Evolutionary conservation across 352 stramenopile species (phyloP), one percentile per base, ranked within the genome.

Genomic region (Phytopythium boreale): DNA sequence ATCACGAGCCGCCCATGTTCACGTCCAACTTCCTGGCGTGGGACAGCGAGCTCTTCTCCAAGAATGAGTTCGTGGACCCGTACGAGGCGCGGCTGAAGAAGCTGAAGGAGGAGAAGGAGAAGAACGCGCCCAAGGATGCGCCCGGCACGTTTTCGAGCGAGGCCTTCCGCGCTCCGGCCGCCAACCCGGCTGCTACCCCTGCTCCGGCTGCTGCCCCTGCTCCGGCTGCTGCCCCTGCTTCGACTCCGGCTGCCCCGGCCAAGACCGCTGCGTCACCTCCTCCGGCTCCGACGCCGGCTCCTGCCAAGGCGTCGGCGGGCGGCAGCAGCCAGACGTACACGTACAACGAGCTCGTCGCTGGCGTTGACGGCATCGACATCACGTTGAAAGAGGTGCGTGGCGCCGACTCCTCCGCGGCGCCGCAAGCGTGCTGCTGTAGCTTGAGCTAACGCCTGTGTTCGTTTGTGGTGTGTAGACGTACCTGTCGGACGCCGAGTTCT

Each of bases 1-100:
- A 80, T 63, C 87, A 75, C 53, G 92, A 98, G 71, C 89, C 91
- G 27, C 67, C 85, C 4, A 83, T 97, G 74, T 98, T 98, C 74
- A 97, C 87, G 47, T 87, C 80, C 74, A 89, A 97, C 77, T 98
- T 98, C 68, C 59, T 92, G 53, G 91, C 87, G 3, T 98, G 92
- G 92, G 90, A 98, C 74, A 66, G 70, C 37, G 62, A 76, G 10
- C 87, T 92, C 46, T 90, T 95, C 62, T 75, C 78, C n/a, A 89
- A 96, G 72, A 88, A 78, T 56, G 76, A 88, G 57, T 98, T 97
- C 56, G 62, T 95, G 49, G 92, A 98, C 71, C 92, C 92, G 53
- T 98, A 97, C 72, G 78, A 95, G 73, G 77, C 84, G 24, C 88
- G 88, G 29, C 73, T 97, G 15, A 75, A 80, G 58, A 89, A 88